phyloP scores from a whole-genome alignment of 345 rosid species.

The Gossypium mustelinum region DNA sequence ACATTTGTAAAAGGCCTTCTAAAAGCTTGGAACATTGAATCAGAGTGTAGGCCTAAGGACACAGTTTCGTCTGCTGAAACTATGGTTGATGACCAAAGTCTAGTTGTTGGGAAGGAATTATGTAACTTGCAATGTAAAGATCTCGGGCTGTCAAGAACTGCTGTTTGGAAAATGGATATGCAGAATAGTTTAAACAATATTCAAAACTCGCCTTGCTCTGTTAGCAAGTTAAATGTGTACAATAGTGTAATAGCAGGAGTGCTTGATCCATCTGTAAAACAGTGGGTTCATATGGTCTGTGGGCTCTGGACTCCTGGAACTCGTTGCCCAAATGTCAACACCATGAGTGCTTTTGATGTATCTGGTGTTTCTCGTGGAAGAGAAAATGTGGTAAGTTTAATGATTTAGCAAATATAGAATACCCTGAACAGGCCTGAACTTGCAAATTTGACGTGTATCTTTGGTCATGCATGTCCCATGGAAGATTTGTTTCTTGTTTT shows the following conservation, averaged over 20 bases:
- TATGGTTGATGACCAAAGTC: constrained; percentile 17
- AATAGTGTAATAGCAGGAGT: constrained; percentile 40
- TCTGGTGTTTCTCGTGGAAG: constrained; percentile 31
- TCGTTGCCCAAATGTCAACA: constrained; percentile 47
- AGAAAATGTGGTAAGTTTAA: constrained; percentile 31
- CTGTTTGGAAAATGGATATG: constrained; percentile 19
- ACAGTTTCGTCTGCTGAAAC: constrained; percentile 18
- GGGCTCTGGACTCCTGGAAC: constrained; percentile 57
- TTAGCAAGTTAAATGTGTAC: constrained; percentile 21
- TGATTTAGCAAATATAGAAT: constrained; percentile 1
- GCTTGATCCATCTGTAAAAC: constrained; percentile 40
- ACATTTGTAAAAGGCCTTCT: constrained; percentile 37
- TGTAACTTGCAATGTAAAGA: constrained; percentile 22
- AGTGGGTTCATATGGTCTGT: constrained; percentile 59
- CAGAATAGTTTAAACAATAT: constrained; percentile 17
- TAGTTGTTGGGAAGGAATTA: constrained; percentile 11
- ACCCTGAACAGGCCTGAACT: neutral
- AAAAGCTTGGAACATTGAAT: constrained; percentile 38
- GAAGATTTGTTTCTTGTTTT: neutral
- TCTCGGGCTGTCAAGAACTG: constrained; percentile 23
- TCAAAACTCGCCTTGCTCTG: constrained; percentile 12
- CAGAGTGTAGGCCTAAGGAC: constrained; percentile 22
- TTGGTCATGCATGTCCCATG: neutral
- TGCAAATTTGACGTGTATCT: neutral
- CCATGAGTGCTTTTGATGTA: constrained; percentile 56